phyloP scores from a whole-genome alignment of 495 filamentous ascomycete genomes.

The Mycothermus thermophilus region DNA sequence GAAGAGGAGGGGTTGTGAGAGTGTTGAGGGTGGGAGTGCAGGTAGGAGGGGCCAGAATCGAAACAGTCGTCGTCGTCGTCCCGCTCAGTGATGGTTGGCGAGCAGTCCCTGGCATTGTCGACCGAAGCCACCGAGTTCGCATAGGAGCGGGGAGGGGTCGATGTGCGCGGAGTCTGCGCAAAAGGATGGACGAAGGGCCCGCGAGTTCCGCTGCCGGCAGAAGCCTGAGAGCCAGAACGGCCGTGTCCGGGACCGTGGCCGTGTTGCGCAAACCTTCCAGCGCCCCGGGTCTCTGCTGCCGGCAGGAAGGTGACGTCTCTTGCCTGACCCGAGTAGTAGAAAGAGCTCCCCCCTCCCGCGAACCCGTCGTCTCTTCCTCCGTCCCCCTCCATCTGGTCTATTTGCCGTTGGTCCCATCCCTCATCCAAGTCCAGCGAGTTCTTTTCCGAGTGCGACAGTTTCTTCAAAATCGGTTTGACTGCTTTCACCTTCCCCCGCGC shows the following conservation, averaged over 20 bases:
- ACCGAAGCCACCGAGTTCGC: constrained; percentile 37
- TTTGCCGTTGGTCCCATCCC: constrained; percentile 35
- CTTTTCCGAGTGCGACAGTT: constrained; percentile 38
- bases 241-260: constrained; percentile 22
- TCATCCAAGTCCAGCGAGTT: constrained; percentile 41
- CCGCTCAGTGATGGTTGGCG: constrained; percentile 36
- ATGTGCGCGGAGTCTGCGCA: constrained; percentile 42
- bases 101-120: constrained; percentile 30
- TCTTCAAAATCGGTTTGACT: constrained; percentile 43
- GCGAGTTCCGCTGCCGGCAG: constrained; percentile 28
- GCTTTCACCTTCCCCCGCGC: constrained; percentile 21
- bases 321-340: constrained; percentile 9
- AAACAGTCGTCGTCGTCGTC: constrained; percentile 29
- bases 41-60: no score
- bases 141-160: constrained; percentile 41
- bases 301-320: constrained; percentile 23
- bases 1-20: constrained; percentile 3
- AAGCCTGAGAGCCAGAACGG: constrained; percentile 39
- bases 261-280: constrained; percentile 12
- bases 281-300: no score
- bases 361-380: constrained; percentile 4
- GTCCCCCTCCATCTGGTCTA: constrained; percentile 16
- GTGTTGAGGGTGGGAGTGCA: constrained; percentile 5
- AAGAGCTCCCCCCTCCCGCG: no score
- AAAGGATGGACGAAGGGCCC: constrained; percentile 43